Percentiles rank a stretch among this genome's conserved stretches.
phyloP scores from a whole-genome alignment of 768 basidiomycete species.

The Tephrocybe sp. region DNA sequence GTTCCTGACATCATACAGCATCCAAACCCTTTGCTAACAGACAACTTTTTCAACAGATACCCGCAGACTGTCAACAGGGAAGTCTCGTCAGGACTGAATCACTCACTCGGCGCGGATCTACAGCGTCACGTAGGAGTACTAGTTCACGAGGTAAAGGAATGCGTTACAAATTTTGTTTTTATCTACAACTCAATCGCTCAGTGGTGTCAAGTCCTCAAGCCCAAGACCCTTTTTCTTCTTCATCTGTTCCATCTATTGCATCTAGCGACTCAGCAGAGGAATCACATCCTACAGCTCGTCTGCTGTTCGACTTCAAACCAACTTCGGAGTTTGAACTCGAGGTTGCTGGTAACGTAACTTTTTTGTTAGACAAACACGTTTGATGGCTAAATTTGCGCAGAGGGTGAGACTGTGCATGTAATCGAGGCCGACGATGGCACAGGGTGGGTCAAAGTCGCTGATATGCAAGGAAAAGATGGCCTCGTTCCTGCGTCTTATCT shows the following conservation, averaged over 20 bases:
- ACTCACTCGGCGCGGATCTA: constrained; percentile 20
- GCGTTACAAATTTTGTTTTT: not conserved
- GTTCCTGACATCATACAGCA: not conserved
- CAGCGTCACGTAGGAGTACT: constrained; percentile 18
- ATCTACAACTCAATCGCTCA: not conserved
- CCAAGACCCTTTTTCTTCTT: constrained; percentile 48
- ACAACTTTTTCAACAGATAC: constrained; percentile 45
- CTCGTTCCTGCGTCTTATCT: constrained; percentile 87
- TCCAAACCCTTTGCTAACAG: not conserved
- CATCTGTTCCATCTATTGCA: constrained; percentile 44
- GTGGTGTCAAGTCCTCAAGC: constrained; percentile 14
- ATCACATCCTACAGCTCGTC: constrained; percentile 49
- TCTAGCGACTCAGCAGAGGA: constrained; percentile 38
- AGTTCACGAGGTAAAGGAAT: constrained; percentile 20
- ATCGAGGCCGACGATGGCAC: constrained; percentile 83
- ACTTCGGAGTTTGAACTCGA: constrained; percentile 77
- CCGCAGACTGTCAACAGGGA: constrained; percentile 61
- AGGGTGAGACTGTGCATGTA: constrained; percentile 61
- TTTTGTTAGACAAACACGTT: not conserved
- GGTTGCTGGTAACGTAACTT: constrained; percentile 47
- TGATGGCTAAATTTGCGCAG: constrained; percentile 29
- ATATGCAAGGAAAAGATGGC: constrained; percentile 57
- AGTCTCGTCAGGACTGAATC: constrained; percentile 22
- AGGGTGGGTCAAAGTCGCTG: constrained; percentile 79
- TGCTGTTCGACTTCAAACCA: constrained; percentile 72